Evolutionary conservation across 179 eudicot species (phyloP).

Genomic region (Vitellaria paradoxa): DNA sequence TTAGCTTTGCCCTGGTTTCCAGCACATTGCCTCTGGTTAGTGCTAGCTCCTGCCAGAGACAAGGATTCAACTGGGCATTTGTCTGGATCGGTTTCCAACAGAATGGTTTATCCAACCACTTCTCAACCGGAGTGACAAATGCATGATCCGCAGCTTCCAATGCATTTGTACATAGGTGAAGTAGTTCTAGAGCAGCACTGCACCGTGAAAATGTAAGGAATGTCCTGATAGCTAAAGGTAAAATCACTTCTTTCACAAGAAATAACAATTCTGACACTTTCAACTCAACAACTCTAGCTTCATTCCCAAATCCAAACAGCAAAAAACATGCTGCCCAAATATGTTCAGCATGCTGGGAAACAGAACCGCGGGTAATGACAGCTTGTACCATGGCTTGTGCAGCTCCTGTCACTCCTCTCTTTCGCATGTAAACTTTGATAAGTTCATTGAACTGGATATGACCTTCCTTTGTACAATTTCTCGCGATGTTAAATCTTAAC

Average conservation of each 20-base stretch:
- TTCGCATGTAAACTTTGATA: slow-evolving; percentile 69
- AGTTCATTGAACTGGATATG: slow-evolving; percentile 62
- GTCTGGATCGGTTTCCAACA: slow-evolving; percentile 94
- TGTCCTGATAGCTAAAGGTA: slow-evolving; percentile 73
- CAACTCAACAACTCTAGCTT: slow-evolving; percentile 68
- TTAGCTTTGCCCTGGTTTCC: slow-evolving; percentile 88
- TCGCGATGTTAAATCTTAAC: slow-evolving; percentile 75
- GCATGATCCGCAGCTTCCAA: slow-evolving; percentile 90
- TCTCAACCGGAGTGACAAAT: slow-evolving; percentile 77
- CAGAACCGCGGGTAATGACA: slow-evolving; percentile 47
- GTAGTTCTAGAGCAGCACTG: slow-evolving; percentile 78
- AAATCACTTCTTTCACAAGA: slow-evolving; percentile 66
- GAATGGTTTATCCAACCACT: slow-evolving; percentile 76
- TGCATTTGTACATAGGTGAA: slow-evolving; percentile 76
- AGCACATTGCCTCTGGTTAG: slow-evolving; percentile 76
- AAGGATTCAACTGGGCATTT: slow-evolving; percentile 79
- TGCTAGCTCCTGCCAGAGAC: slow-evolving; percentile 87
- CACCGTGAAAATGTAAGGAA: slow-evolving; percentile 79
- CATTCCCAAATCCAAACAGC: slow-evolving; percentile 76
- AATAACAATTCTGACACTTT: slow-evolving; percentile 69
- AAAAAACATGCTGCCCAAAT: slow-evolving; percentile 92
- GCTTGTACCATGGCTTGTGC: slow-evolving; percentile 87
- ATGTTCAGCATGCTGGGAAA: slow-evolving; percentile 57
- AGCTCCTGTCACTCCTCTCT: slow-evolving; percentile 60
- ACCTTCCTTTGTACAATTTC: slow-evolving; percentile 68